These are phyloP conservation scores for Chloranthus sessilifolius DNA, from an alignment of 164 flowering plant species.

Conservation along the genomic window DNA sequence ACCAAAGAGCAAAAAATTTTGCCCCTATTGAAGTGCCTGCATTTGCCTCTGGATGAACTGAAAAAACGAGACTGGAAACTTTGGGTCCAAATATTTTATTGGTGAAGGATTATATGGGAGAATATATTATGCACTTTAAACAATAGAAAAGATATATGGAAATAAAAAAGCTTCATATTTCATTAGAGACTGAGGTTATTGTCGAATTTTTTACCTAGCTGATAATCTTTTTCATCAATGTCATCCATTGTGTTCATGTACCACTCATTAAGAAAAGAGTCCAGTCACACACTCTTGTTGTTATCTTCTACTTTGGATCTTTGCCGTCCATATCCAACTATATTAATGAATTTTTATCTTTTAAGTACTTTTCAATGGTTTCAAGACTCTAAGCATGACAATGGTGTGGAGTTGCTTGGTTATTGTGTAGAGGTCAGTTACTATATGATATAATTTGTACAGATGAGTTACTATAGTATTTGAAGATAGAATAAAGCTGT, in stretches of 20 bases:
- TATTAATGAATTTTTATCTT: slow-evolving; percentile 1
- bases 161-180: slow-evolving; percentile 83
- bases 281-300: no score
- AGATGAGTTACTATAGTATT: no score
- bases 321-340: background rate
- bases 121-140: slow-evolving; percentile 69
- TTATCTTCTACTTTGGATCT: background rate
- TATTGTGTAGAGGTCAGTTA: slow-evolving; percentile 93
- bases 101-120: slow-evolving; percentile 99
- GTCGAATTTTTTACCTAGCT: no score
- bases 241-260: no score
- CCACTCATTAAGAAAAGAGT: no score
- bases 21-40: slow-evolving; percentile 85
- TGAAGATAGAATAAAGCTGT: no score
- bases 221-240: no score
- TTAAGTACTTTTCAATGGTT: slow-evolving; percentile 82
- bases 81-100: slow-evolving; percentile 81
- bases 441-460: no score
- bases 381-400: slow-evolving; percentile 80
- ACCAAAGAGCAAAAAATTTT: slow-evolving; percentile 51
- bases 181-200: no score
- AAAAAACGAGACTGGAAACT: slow-evolving; percentile 87
- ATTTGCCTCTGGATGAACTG: slow-evolving; percentile 67
- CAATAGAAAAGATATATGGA: slow-evolving; percentile 65
- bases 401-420: slow-evolving; percentile 82